These are phyloP conservation scores for Rhizopogon roseolus DNA, from an alignment of 768 basidiomycete species.

Conservation along the genomic window DNA sequence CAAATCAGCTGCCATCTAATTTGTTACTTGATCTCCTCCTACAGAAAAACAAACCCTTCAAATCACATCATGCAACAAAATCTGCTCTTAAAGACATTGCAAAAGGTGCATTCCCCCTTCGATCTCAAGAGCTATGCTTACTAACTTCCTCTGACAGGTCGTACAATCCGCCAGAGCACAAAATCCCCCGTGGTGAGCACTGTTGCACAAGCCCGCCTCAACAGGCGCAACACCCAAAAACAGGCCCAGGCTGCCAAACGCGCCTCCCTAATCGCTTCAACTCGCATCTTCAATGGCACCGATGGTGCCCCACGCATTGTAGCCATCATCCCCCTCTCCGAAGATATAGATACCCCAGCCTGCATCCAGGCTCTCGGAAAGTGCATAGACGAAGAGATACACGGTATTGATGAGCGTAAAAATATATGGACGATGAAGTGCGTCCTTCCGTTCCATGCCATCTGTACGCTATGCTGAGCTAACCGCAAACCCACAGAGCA, in stretches of 20 bases:
- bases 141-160: slow-evolving; percentile 37
- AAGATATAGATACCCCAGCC: slow-evolving; percentile 50
- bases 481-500: slow-evolving; percentile 42
- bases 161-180: slow-evolving; percentile 47
- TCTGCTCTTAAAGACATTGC: slow-evolving; percentile 76
- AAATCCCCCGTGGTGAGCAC: slow-evolving; percentile 47
- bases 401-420: slow-evolving; percentile 6
- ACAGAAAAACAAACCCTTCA: slow-evolving; percentile 88
- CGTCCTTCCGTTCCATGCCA: slow-evolving; percentile 12
- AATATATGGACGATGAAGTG: slow-evolving; percentile 64
- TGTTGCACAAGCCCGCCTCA: slow-evolving; percentile 66
- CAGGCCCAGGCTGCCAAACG: slow-evolving; percentile 76
- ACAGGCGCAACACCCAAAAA: slow-evolving; percentile 81
- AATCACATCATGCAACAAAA: slow-evolving; percentile 88
- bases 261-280: slow-evolving; percentile 59
- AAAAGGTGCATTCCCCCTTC: slow-evolving; percentile 52
- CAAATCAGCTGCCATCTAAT: not conserved
- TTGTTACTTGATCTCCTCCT: not conserved
- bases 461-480: not conserved
- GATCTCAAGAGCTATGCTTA: not conserved
- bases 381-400: slow-evolving; percentile 45
- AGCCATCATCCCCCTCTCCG: slow-evolving; percentile 78
- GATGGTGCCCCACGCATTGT: slow-evolving; percentile 84
- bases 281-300: slow-evolving; percentile 72
- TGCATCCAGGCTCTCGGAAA: slow-evolving; percentile 55